A percentile compares a stretch with the other conserved stretches of the same genome.
Conservation (phyloP, 2,329 filamentous ascomycete genomes). For the Sarocladium strictum region DNA sequence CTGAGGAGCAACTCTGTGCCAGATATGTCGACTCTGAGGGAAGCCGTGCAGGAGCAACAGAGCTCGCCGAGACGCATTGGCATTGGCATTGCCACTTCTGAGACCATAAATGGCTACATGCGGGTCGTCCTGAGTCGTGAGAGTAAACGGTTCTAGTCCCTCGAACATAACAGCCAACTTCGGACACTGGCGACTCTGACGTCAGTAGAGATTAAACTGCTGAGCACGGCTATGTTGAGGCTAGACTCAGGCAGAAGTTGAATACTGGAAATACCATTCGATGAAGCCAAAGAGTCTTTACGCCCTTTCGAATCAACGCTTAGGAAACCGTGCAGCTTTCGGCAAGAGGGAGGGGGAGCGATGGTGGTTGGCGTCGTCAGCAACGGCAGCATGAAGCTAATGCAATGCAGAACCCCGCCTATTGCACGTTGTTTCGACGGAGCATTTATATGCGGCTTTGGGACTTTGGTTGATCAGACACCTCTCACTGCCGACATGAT, state of each 20-base stretch:
- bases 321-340: background rate
- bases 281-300: too few species aligned
- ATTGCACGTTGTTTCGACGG: background rate
- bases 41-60: conserved; percentile 47
- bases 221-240: too few species aligned
- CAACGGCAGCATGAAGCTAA: conserved; percentile 7
- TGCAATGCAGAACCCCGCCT: background rate
- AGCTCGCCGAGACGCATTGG: conserved; percentile 26
- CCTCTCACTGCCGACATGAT: background rate
- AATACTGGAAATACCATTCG: too few species aligned
- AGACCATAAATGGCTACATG: conserved; percentile 38
- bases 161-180: conserved; percentile 36
- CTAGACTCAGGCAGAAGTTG: too few species aligned
- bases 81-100: conserved; percentile 23
- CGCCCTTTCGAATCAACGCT: background rate
- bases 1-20: conserved; percentile 38
- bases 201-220: too few species aligned
- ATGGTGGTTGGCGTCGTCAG: conserved; percentile 6
- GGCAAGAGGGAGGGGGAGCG: background rate
- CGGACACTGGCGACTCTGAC: too few species aligned
- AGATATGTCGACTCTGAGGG: conserved; percentile 46
- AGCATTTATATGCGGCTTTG: background rate
- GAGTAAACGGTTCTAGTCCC: conserved; percentile 29
- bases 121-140: conserved; percentile 28
- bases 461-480: conserved; percentile 8